A percentile compares a stretch with the other conserved stretches of the same genome.
Evolutionary conservation across 768 basidiomycete species (phyloP).

Genomic region (Grammothele lineata): DNA sequence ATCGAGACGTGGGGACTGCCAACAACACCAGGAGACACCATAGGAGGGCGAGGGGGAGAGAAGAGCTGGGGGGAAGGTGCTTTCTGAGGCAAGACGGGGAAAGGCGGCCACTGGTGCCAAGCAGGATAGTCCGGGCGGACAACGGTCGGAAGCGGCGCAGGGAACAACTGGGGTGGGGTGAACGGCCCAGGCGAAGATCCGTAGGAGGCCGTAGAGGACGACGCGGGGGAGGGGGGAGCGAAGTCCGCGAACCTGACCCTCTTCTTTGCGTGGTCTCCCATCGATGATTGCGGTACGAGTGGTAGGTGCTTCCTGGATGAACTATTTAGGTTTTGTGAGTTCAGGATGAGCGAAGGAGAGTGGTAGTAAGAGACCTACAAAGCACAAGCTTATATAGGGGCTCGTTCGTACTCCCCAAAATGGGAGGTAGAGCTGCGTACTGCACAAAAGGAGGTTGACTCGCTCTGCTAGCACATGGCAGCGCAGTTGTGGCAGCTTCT

Average conservation of each 20-base stretch:
- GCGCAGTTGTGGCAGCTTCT: too few species aligned
- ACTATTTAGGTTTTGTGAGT: background rate
- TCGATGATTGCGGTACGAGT: too few species aligned
- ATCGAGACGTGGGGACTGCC: background rate
- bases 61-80: too few species aligned
- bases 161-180: background rate
- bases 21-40: too few species aligned
- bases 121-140: background rate
- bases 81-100: background rate
- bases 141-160: too few species aligned
- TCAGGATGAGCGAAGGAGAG: too few species aligned
- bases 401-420: background rate
- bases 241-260: constrained; percentile 10
- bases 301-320: too few species aligned
- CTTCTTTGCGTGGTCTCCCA: constrained; percentile 2
- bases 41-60: background rate
- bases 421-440: background rate
- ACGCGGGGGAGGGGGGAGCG: constrained; percentile 6
- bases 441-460: background rate
- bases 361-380: too few species aligned
- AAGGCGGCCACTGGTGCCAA: background rate
- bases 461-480: too few species aligned
- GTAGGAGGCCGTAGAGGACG: constrained; percentile 6
- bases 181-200: background rate
- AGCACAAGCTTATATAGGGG: too few species aligned